phyloP scores from a whole-genome alignment of 2,329 filamentous ascomycete genomes.

The Pseudopithomyces maydicus region DNA sequence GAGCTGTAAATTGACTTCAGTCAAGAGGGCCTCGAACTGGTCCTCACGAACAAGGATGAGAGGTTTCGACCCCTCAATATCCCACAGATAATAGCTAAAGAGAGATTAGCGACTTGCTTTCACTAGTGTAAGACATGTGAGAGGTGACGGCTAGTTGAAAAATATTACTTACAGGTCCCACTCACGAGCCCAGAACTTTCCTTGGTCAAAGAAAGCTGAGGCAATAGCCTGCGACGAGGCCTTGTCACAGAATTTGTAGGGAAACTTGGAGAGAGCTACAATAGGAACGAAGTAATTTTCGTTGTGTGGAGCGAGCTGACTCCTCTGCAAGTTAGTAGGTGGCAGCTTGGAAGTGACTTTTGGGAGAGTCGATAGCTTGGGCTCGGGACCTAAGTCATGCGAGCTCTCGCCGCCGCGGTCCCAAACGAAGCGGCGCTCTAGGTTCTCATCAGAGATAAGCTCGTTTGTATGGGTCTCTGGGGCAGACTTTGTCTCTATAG shows the following conservation, averaged over 20 bases:
- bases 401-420: constrained; percentile 25
- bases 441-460: constrained; percentile 8
- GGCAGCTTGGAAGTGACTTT: constrained; percentile 14
- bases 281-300: constrained; percentile 49
- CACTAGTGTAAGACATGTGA: constrained; percentile 13
- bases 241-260: constrained; percentile 63
- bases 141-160: background rate
- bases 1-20: constrained; percentile 64
- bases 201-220: constrained; percentile 61
- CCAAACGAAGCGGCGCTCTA: constrained; percentile 29
- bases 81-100: constrained; percentile 69
- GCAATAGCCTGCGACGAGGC: constrained; percentile 52
- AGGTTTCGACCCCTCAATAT: constrained; percentile 52
- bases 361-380: constrained; percentile 10
- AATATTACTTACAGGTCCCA: constrained; percentile 76
- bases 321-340: constrained; percentile 23
- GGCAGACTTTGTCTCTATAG: background rate
- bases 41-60: constrained; percentile 69
- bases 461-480: background rate
- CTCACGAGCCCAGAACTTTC: constrained; percentile 61
- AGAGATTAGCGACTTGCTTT: background rate
- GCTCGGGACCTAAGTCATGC: constrained; percentile 23
- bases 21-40: constrained; percentile 70
- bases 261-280: constrained; percentile 61
- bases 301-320: constrained; percentile 37